Percentiles rank a stretch among this genome's conserved stretches.
Conservation (phyloP, 345 rosid species). For the Gossypium stocksii region DNA sequence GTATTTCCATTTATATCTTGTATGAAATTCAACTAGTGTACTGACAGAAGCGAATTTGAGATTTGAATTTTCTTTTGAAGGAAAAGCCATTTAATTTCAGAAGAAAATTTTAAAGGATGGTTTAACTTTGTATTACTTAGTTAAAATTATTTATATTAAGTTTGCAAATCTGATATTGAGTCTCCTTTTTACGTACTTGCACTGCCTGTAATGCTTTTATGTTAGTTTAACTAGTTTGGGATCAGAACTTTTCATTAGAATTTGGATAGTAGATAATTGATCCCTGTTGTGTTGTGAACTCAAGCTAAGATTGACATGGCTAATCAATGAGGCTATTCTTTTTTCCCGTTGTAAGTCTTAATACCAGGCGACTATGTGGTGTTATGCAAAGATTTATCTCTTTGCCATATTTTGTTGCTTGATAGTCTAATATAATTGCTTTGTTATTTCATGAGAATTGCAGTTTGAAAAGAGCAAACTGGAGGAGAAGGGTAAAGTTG, state of each 20-base stretch:
- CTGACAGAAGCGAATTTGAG: background rate
- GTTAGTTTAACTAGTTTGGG: too few species aligned
- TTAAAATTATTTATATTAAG: background rate
- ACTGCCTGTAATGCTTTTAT: background rate
- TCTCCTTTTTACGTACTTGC: background rate
- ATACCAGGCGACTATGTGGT: background rate
- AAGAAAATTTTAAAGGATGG: background rate
- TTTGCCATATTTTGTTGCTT: background rate
- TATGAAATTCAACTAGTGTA: background rate
- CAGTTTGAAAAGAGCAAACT: constrained; percentile 67
- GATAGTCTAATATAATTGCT: background rate
- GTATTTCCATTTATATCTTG: background rate
- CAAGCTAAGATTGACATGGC: background rate
- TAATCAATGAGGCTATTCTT: background rate
- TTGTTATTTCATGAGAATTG: constrained; percentile 23
- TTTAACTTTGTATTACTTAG: background rate
- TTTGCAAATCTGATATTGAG: background rate
- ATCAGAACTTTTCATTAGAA: too few species aligned
- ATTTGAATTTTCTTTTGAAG: background rate
- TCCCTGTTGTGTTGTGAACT: too few species aligned
- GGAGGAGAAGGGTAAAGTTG: constrained; percentile 66
- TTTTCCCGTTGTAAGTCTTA: background rate
- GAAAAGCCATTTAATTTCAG: background rate
- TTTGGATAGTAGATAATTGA: too few species aligned
- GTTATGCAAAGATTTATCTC: background rate